Base-by-base conservation (phyloP, 495 filamentous ascomycete species). In the Xylaria cubensis region DNA sequence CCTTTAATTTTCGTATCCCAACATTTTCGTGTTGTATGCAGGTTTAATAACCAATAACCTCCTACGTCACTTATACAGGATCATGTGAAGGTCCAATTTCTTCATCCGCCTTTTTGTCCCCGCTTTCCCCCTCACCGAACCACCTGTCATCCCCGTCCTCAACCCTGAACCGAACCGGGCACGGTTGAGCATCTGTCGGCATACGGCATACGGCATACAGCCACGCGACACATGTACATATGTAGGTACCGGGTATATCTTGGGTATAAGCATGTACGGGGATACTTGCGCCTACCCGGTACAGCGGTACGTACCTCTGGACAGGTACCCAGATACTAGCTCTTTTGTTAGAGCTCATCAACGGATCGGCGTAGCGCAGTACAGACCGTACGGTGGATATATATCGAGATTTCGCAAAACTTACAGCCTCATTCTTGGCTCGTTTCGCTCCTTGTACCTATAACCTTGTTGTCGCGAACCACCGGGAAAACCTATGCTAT, bases 41-140 rank as follows among this genome's bases (percentile, higher is more conserved):
- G 51, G 53, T 51, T 51, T 39, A 32, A 10, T 48, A 65, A 15
- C 46, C 24, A 39, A 53, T 39, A 19, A 51, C 21, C n/a, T 44
- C 36, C 65, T 67, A 67, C 65, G 65, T 67, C 65, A 67, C 65
- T 51, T 67, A 39, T 51, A 41, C 48, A 67, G n/a, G 65, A 67
- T 67, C 65, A 67, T 67, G 65, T 67, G 65, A 67, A 67, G 34
- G 29, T 56, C 21, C 50, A 56, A 42, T 51, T 67, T 67, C 65
- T 56, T 56, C 65, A 29, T 42, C 32, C 29, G 34, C 32, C 50
- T 12, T 17, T 55, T 36, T 10, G 36, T 55, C 48, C 36, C 65
- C 65, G 42, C 65, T 67, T 67, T 39, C 29, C 36, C 50, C 50
- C 65, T 26, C 34, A 56, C 50, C 65, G 36, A 67, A 36, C 48